Base-by-base conservation (phyloP, 176 grass and related monocot species). In the Rhipidocladum racemiflorum region DNA sequence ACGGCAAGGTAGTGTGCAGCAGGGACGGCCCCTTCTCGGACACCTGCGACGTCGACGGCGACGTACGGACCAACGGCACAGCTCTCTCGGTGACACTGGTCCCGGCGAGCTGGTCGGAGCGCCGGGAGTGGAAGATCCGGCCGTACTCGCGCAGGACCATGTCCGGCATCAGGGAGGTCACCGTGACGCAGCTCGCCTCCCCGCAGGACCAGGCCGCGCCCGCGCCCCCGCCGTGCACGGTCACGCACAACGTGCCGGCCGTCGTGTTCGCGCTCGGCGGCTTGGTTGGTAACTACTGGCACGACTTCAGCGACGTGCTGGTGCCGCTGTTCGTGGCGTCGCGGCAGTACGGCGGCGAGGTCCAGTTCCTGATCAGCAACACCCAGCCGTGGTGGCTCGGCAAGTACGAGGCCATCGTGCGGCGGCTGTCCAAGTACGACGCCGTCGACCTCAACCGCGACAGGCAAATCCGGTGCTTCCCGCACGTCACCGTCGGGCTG, bases 271-370 rank as follows among this genome's bases (percentile, higher is more conserved):
- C 88, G 30, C 78, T 97, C 16, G 90, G 93, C 40, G 93, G 93
- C 17, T 83, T 81, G 3, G 77, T 75, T 0, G 90, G 90, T 34
- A 97, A 93, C 82, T 84, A 87, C 68, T 97, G 83, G 86, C 93
- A 97, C 67, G 90, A 91, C 80, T 97, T 97, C 80, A 87, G 61
- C 57, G 93, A 97, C 67, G 72, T 91, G 29, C 74, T 97, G 18
- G 75, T 97, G 18, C 93, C 93, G 4, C 86, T 97, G 21, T 97
- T 87, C 86, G 80, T 84, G 29, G 88, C 88, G 49, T 72, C 93
- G 16, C 86, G 74, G 18, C 76, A 75, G 46, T 91, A 89, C 70
- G 65, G 45, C 12, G 85, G 90, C 11, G 87, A 95, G 32, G 90
- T 92, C 66, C 72, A 80, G 28, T 83, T 96, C 59, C 60, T 96